These are phyloP conservation scores for Fomitopsis pulvina DNA, from an alignment of 768 basidiomycete genomes.

Conservation along the genomic window DNA sequence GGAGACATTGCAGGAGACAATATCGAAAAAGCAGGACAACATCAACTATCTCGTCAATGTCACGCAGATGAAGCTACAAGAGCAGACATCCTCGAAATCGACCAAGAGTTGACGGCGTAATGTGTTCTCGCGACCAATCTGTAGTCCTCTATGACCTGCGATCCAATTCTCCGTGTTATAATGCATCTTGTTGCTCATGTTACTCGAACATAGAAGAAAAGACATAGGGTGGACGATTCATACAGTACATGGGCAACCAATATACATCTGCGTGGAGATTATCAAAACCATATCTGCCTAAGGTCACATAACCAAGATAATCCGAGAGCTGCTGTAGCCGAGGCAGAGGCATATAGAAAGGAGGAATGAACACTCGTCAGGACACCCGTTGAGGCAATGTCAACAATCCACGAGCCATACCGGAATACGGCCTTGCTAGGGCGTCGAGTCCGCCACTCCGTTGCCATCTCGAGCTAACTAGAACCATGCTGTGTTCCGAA, in stretches of 20 bases:
- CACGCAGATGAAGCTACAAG: slow-evolving; percentile 58
- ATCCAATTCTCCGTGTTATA: too few species aligned
- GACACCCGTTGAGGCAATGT: neutral
- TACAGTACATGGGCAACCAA: neutral
- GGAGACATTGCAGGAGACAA: slow-evolving; percentile 81
- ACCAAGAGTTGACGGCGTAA: neutral
- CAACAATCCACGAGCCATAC: neutral
- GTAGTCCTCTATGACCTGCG: too few species aligned
- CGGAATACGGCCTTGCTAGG: neutral
- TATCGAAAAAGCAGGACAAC: slow-evolving; percentile 89
- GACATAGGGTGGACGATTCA: neutral
- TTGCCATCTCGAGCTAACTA: neutral
- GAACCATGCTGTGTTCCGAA: neutral
- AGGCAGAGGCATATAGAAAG: neutral
- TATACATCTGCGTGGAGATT: neutral
- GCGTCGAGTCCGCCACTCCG: neutral
- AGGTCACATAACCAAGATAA: neutral
- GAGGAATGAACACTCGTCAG: too few species aligned
- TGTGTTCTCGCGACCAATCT: neutral
- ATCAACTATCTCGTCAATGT: slow-evolving; percentile 67
- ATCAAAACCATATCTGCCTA: neutral
- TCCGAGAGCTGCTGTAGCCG: neutral
- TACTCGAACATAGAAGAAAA: neutral
- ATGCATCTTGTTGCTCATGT: too few species aligned
- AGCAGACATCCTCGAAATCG: slow-evolving; percentile 14